A percentile compares a stretch with the other conserved stretches of the same genome.
Evolutionary conservation across 495 filamentous ascomycete species (phyloP).

Genomic region (Oidiodendron maius): DNA sequence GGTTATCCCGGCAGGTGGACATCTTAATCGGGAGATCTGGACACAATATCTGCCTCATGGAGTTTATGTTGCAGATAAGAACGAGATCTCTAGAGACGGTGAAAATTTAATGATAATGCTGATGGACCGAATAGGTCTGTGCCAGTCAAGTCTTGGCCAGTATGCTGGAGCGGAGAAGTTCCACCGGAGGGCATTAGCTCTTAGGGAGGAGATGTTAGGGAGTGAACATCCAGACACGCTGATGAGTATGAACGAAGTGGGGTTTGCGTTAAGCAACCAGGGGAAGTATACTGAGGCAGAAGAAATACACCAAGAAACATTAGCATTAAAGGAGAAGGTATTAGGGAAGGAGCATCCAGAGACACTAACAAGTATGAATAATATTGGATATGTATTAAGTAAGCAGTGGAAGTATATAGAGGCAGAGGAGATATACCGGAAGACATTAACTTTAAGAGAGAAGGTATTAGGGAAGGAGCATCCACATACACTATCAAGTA

Average conservation of each 20-base stretch:
- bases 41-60: not conserved
- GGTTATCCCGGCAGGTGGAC: not conserved
- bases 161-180: not conserved
- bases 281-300: constrained; percentile 24
- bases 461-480: not conserved
- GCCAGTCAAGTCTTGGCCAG: not conserved
- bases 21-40: not conserved
- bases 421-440: no score
- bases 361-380: no score
- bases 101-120: not conserved
- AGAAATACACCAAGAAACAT: constrained; percentile 8
- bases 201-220: constrained; percentile 10
- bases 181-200: constrained; percentile 6
- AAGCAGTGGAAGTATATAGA: no score
- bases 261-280: constrained; percentile 2
- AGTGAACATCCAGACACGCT: constrained; percentile 24
- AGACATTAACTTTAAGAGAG: no score
- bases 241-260: constrained; percentile 25
- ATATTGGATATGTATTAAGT: no score
- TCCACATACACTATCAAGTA: not conserved
- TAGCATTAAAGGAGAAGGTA: constrained; percentile 15
- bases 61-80: not conserved
- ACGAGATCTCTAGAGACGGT: not conserved
- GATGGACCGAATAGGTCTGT: not conserved
- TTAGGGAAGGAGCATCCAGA: constrained; percentile 26